A percentile compares a stretch with the other conserved stretches of the same genome.
phyloP scores from a whole-genome alignment of 148 eudicot genomes.

The Euryodendron excelsum region DNA sequence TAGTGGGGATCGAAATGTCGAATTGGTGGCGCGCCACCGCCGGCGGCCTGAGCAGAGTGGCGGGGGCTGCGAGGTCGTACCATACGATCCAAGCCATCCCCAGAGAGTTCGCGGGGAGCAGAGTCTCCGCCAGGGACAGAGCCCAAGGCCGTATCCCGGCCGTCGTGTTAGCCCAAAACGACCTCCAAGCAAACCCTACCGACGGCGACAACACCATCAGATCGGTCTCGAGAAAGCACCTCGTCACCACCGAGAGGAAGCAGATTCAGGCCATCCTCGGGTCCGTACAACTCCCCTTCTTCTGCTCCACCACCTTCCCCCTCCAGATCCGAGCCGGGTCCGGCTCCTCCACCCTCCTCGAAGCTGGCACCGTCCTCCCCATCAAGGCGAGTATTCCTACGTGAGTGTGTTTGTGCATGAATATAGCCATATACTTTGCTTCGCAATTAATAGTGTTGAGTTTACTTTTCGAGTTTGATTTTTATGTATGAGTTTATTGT shows the following conservation, averaged over 20 bases:
- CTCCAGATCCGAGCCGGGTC: conserved; percentile 87
- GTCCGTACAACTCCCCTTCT: conserved; percentile 49
- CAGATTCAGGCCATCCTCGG: conserved; percentile 75
- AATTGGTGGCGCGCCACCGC: conserved; percentile 64
- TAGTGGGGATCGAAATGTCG: conserved; percentile 34
- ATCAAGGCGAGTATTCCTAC: conserved; percentile 38
- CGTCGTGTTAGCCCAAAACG: conserved; percentile 52
- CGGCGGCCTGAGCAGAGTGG: conserved; percentile 26
- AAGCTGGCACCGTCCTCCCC: conserved; percentile 70
- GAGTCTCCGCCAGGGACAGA: conserved; percentile 62
- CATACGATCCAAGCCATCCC: conserved; percentile 94
- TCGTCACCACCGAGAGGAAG: conserved; percentile 66
- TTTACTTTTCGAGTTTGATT: conserved; percentile 4
- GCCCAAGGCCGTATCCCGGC: conserved; percentile 89
- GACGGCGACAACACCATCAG: conserved; percentile 11
- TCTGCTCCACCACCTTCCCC: conserved; percentile 76
- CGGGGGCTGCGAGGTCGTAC: conserved; percentile 29
- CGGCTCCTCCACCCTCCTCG: conserved; percentile 64
- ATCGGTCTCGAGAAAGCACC: conserved; percentile 47
- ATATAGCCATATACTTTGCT: background rate
- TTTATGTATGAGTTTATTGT: conserved; percentile 10
- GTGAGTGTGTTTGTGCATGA: background rate
- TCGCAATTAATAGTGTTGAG: background rate
- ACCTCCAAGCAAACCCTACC: conserved; percentile 22
- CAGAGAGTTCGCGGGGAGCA: conserved; percentile 56